phyloP scores from a whole-genome alignment of 2,329 filamentous ascomycete species.

The Penicillium carneum region DNA sequence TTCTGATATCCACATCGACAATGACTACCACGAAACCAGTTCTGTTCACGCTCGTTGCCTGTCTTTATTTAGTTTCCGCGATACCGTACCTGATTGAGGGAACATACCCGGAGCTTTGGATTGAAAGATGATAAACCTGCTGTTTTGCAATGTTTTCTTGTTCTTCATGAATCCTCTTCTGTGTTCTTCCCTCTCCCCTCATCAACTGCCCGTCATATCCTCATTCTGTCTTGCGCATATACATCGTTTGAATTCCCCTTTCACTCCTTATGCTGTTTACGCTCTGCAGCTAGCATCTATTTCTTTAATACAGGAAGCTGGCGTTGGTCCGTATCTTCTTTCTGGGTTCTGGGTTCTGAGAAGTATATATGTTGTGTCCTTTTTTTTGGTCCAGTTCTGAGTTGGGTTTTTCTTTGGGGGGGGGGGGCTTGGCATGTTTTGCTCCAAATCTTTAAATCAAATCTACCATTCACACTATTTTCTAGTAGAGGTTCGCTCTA shows the following conservation, averaged over 20 bases:
- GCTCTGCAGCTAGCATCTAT: constrained; percentile 17
- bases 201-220: background rate
- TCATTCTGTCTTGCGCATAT: constrained; percentile 17
- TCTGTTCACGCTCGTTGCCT: constrained; percentile 10
- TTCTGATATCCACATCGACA: constrained; percentile 33
- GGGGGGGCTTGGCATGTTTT: background rate
- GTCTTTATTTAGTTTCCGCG: constrained; percentile 5
- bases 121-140: constrained; percentile 22
- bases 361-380: constrained; percentile 10
- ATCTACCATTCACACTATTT: background rate
- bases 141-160: constrained; percentile 10
- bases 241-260: constrained; percentile 2
- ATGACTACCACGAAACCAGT: constrained; percentile 3
- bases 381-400: background rate
- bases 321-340: constrained; percentile 27
- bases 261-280: constrained; percentile 3
- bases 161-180: constrained; percentile 9
- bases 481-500: background rate
- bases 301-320: constrained; percentile 37
- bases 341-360: constrained; percentile 29
- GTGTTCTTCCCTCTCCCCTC: background rate
- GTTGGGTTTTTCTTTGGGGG: background rate
- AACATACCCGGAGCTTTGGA: constrained; percentile 25
- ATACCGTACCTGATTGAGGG: constrained; percentile 4
- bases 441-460: background rate